Percentiles rank a stretch among this genome's conserved stretches.
Conservation (phyloP, 106 monocot genomes). For the Cymbidium sinense region DNA sequence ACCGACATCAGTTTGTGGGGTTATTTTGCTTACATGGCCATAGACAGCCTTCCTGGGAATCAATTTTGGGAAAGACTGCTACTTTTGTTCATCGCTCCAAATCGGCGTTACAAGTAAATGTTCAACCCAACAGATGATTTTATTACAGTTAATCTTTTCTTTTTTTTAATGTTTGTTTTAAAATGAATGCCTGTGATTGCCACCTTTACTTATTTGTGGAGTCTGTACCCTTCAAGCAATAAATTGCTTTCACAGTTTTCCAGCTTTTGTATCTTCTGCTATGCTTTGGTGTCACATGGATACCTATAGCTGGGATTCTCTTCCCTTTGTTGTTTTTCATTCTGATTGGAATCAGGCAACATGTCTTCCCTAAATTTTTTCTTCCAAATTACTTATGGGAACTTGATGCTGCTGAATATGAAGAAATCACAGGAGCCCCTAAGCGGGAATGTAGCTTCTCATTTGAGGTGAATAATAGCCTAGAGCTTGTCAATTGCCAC, state of each 20-base stretch:
- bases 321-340: slow-evolving; percentile 66
- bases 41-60: slow-evolving; percentile 42
- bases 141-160: not conserved
- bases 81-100: slow-evolving; percentile 28
- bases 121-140: not conserved
- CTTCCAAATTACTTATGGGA: slow-evolving; percentile 30
- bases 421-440: slow-evolving; percentile 51
- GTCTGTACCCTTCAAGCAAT: slow-evolving; percentile 43
- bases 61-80: slow-evolving; percentile 51
- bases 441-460: slow-evolving; percentile 22
- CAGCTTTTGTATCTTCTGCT: slow-evolving; percentile 45
- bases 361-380: slow-evolving; percentile 50
- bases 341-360: slow-evolving; percentile 47
- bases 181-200: too few relatives aligned
- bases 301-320: slow-evolving; percentile 59
- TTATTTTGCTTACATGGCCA: slow-evolving; percentile 49
- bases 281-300: slow-evolving; percentile 66
- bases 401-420: slow-evolving; percentile 67
- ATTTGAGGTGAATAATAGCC: slow-evolving; percentile 22
- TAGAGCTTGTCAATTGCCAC: too few relatives aligned
- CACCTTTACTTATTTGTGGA: too few relatives aligned
- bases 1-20: slow-evolving; percentile 46
- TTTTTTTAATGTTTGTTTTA: not conserved
- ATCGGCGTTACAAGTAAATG: slow-evolving; percentile 38
- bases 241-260: slow-evolving; percentile 52